Percentiles rank a stretch among this genome's conserved stretches.
phyloP scores from a whole-genome alignment of 306 rosid genomes.

The Corylus avellana region DNA sequence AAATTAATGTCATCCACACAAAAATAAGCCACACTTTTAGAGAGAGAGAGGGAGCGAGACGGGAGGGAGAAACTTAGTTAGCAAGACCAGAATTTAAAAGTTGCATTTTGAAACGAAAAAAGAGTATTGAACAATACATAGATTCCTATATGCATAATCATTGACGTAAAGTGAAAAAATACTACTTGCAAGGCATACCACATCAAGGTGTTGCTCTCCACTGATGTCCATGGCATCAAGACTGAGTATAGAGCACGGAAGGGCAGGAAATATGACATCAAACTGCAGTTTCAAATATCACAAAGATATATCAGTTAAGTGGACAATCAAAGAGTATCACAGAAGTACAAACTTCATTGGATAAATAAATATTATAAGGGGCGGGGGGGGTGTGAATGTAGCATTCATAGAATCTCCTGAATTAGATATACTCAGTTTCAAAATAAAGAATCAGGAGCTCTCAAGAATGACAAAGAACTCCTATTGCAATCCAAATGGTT shows the following conservation, averaged over 20 bases:
- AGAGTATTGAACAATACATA: background rate
- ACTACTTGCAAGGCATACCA: slow-evolving; percentile 54
- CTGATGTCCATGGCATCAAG: slow-evolving; percentile 98
- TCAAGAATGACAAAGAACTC: slow-evolving; percentile 10
- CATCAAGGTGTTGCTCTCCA: slow-evolving; percentile 97
- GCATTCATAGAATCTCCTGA: background rate
- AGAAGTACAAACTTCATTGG: background rate
- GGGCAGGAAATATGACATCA: slow-evolving; percentile 95
- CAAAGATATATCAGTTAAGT: slow-evolving; percentile 15
- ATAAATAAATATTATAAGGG: background rate
- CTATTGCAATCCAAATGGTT: slow-evolving; percentile 1
- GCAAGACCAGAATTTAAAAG: background rate
- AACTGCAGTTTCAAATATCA: slow-evolving; percentile 69
- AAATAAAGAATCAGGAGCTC: background rate
- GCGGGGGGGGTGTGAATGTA: background rate
- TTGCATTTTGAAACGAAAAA: background rate
- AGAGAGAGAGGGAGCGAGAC: background rate
- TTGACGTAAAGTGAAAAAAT: background rate
- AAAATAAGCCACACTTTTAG: background rate
- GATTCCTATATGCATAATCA: background rate
- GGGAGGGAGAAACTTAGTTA: slow-evolving; percentile 9
- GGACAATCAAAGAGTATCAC: background rate
- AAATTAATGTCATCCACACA: slow-evolving; percentile 3
- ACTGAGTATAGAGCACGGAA: slow-evolving; percentile 92
- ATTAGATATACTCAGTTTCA: background rate